Evolutionary conservation across 2,329 filamentous ascomycete species (phyloP), one percentile per base, ranked within the genome.

Genomic region (Plenodomus lindquistii): DNA sequence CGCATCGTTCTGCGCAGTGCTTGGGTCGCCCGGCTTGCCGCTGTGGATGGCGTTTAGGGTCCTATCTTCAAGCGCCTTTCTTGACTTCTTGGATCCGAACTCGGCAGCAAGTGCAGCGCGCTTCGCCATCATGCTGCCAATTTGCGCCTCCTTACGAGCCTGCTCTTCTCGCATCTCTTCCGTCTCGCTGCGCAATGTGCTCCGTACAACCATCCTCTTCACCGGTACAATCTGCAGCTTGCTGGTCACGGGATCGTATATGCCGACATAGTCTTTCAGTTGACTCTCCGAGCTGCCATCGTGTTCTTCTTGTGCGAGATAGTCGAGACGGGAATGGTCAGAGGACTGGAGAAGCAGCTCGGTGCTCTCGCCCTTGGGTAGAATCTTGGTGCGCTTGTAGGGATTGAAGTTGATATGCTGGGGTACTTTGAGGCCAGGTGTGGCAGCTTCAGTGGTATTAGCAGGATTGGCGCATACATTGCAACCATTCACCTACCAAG

Each of bases 71-170:
- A 94, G 84, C 1, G 84, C 87, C 75, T 92, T 93, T 78, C 86
- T 88, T 18, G 89, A 87, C 74, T 92, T 93, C 77, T 89, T 91
- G 20, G 89, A 93, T 69, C 90, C 90, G 64, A 95, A 95, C 24
- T 87, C 85, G 61, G 88, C 81, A 35, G 88, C 88, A 11, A 95
- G 83, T 2, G 86, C 83, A 60, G 85, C 86, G 59, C 83, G 83
- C 65, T 82, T 81, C 21, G 86, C 82, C 61, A 81, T 75, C 63
- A 81, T 81, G 37, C 57, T 72, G 47, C 46, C 61, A 49, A 59
- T 66, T 8, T 52, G 59, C 10, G 61, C 63, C 1, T 69, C 63
- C 4, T 62, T 38, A n/a, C 50, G 45, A 15, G 62, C 67, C 29
- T 65, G 59, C 52, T 69, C 64, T 41, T 66, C 60, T 7, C 63